These are phyloP conservation scores for Seiridium cupressi DNA, from an alignment of 2,329 filamentous ascomycete genomes.

Conservation along the genomic window DNA sequence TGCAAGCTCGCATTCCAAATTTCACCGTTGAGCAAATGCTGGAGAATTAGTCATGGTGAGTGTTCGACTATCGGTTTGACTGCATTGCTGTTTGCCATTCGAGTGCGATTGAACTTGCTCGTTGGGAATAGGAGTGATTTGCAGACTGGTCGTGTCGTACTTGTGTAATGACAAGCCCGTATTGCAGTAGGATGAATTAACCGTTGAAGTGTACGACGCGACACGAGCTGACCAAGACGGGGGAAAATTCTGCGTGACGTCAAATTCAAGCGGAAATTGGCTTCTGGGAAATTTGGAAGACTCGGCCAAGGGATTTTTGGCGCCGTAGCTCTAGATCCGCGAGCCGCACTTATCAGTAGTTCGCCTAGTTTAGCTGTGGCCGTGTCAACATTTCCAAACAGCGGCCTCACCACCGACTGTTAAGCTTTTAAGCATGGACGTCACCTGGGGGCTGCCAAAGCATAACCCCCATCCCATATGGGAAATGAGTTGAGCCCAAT, in stretches of 20 bases:
- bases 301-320: neutral
- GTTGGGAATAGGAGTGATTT: too few species aligned
- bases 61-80: too few species aligned
- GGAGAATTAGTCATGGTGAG: too few species aligned
- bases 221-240: neutral
- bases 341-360: neutral
- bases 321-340: neutral
- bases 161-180: too few species aligned
- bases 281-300: neutral
- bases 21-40: too few species aligned
- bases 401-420: neutral
- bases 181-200: neutral
- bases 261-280: constrained; percentile 3
- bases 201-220: neutral
- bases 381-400: neutral
- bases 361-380: neutral
- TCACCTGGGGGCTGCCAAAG: neutral
- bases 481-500: neutral
- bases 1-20: too few species aligned
- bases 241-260: constrained; percentile 1
- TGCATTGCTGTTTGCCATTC: too few species aligned
- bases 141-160: too few species aligned
- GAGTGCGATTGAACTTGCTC: too few species aligned
- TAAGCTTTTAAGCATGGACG: constrained; percentile 1
- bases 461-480: too few species aligned